Evolutionary conservation across 495 filamentous ascomycete species (phyloP), one percentile per base, ranked within the genome.

Genomic region (Aspergillus bridgeri): DNA sequence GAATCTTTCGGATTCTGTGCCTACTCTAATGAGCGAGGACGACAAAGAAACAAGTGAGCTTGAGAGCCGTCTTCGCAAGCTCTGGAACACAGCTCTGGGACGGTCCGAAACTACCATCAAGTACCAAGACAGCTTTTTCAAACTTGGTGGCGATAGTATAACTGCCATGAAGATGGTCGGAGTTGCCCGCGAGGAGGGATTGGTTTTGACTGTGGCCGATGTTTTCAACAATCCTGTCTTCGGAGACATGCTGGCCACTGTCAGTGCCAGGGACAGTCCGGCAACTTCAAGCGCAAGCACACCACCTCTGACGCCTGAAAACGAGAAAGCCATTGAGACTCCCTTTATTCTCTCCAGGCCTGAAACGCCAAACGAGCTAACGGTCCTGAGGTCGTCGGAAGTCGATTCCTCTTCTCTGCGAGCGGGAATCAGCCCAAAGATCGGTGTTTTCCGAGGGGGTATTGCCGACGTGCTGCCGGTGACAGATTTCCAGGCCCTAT

Each of bases 101-200:
- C 54, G 78, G 4, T 66, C 73, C 6, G 67, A 70, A 15, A 67
- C 72, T 19, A 64, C 68, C 7, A 70, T 80, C 21, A 69, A 71
- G 46, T 67, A 71, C 45, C 71, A 75, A 33, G 74, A 73, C 50
- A 78, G 74, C 51, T 81, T 81, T 68, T 80, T 81, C 59, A 75
- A 74, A 22, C 54, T 79, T 15, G 78, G 78, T 22, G 78, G 78
- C 44, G 78, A 81, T 51, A 80, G 85, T 51, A 86, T 89, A 55
- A 77, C 79, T 6, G 85, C 86, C 11, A 89, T 89, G 83, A 86
- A 83, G 67, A 73, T 89, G 46, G 86, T 86, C 8, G 81, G 83
- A 11, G 79, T 80, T 59, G 79, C 80, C 27, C 71, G 79, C 9
- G 76, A 81, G 43, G 75, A 81, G 23, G 80, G 81, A 5, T 52